Percentiles rank a stretch among this genome's conserved stretches.
phyloP scores from a whole-genome alignment of 192 early-diverging fungal genomes.

The Nowakowskiella sp. region DNA sequence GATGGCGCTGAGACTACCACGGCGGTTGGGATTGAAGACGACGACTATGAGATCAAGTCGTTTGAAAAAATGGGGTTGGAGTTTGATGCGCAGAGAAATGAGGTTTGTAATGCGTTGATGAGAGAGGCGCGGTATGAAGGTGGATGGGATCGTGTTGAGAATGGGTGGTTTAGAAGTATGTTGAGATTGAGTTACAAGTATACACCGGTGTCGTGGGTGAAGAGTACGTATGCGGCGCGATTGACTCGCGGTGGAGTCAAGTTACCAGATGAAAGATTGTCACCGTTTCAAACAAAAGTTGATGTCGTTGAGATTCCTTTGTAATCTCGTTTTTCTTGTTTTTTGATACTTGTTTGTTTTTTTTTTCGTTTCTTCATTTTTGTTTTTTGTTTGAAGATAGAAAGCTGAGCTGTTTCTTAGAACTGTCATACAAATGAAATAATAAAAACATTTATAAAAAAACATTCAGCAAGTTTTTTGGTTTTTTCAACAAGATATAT shows the following conservation, averaged over 20 bases:
- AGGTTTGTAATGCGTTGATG: slow-evolving; percentile 17
- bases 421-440: no score
- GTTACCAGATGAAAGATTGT: no score
- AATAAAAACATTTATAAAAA: no score
- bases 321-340: no score
- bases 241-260: slow-evolving; percentile 32
- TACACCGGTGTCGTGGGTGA: slow-evolving; percentile 20
- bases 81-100: slow-evolving; percentile 26
- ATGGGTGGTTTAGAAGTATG: slow-evolving; percentile 24
- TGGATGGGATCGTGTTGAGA: slow-evolving; percentile 27
- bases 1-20: neutral
- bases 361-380: no score
- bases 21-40: slow-evolving; percentile 7
- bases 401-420: no score
- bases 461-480: no score
- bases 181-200: slow-evolving; percentile 22
- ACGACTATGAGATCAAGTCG: slow-evolving; percentile 8
- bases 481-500: no score
- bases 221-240: slow-evolving; percentile 19
- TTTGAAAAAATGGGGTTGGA: slow-evolving; percentile 19
- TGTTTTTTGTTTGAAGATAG: no score
- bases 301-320: no score
- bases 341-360: no score
- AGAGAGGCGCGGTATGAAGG: slow-evolving; percentile 33
- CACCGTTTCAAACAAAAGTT: no score